Evolutionary conservation across 2,329 filamentous ascomycete genomes (phyloP), one percentile per base, ranked within the genome.

Genomic region (Volutella citrinella): DNA sequence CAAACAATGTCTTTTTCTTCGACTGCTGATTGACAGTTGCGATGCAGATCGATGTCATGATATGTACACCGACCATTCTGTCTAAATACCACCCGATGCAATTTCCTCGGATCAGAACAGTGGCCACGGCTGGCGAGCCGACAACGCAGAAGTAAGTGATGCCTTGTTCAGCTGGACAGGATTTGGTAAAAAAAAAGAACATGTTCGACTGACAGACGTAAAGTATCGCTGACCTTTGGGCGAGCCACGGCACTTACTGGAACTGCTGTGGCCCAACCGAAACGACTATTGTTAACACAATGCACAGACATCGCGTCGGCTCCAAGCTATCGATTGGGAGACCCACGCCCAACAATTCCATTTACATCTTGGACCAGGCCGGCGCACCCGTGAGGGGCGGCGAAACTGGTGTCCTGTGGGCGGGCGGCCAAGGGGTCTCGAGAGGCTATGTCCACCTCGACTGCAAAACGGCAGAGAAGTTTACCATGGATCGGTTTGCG

Each of bases 211-310:
- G n/a, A n/a, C n/a, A n/a, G n/a, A n/a, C 10, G 19, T 17, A 21
- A 16, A 59, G 56, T 27, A 60, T 80, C n/a, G 75, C 75, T 6
- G 74, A 79, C 43, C 57, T 70, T 19, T 79, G 75, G 76, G 69
- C 72, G 11, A 57, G 63, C 4, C 55, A 66, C 33, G 64, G 60
- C 17, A 65, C 59, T 7, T 73, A 74, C 48, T 74, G 61, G 63
- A 80, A 79, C 55, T 70, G 72, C 44, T 80, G 75, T 46, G 76
- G 76, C 3, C 75, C 76, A 2, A 78, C 76, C 1, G 76, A 80
- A 50, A 72, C 74, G 11, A 79, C 72, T 2, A 76, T 80, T 31
- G 65, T 80, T 33, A 78, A 80, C 52, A 76, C 75, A 6, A 72
- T 74, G 55, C 68, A 74, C 33, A 59, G 60, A 23, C 74, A 79